Percentiles rank a stretch among this genome's conserved stretches.
Conservation (phyloP, 2,329 filamentous ascomycete genomes). For the Sclerotinia sclerotiorum region DNA sequence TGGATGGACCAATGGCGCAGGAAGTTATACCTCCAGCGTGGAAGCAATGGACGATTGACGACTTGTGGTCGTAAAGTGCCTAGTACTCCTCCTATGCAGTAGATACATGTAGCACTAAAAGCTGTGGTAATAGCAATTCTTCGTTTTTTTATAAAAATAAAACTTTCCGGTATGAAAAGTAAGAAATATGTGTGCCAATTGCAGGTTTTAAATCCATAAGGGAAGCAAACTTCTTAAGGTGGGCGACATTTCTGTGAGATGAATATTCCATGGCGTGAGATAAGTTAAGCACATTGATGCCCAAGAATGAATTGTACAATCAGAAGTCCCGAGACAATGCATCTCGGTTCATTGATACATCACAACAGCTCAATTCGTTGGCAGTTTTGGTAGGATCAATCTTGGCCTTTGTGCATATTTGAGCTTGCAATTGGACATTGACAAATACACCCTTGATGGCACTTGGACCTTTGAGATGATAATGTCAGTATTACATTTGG, state of each 20-base stretch:
- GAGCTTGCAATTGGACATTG: neutral
- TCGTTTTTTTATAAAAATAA: neutral
- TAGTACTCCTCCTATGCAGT: neutral
- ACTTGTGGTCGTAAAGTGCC: neutral
- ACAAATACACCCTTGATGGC: neutral
- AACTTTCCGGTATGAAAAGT: neutral
- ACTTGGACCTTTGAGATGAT: neutral
- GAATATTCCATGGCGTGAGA: neutral
- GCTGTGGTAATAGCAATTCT: neutral
- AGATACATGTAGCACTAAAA: constrained; percentile 9
- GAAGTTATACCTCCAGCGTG: neutral
- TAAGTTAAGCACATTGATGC: constrained; percentile 9
- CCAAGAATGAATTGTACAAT: constrained; percentile 8
- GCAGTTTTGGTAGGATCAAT: constrained; percentile 10
- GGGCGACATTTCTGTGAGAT: neutral
- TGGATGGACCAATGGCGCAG: neutral
- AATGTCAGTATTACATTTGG: neutral
- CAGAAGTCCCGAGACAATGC: constrained; percentile 5
- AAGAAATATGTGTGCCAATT: neutral
- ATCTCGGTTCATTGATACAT: constrained; percentile 9
- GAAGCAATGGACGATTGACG: neutral
- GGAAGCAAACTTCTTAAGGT: neutral
- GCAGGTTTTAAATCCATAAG: neutral
- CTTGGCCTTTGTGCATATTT: constrained; percentile 1
- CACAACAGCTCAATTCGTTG: constrained; percentile 2